These are phyloP conservation scores for Chlamydomonas eustigma DNA, from an alignment of 139 green algal genomes.

Conservation along the genomic window DNA sequence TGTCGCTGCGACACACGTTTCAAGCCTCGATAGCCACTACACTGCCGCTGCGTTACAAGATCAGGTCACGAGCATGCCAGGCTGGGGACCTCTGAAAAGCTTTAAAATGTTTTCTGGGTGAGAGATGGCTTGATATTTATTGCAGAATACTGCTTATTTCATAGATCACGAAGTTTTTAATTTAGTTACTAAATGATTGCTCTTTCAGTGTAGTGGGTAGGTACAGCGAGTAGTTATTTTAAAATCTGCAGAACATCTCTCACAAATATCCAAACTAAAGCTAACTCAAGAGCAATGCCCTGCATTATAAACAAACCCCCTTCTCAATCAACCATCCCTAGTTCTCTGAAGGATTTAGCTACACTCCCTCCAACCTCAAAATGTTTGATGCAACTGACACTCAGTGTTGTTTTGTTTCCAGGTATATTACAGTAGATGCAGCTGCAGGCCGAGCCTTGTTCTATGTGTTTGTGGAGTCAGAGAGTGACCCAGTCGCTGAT, in stretches of 20 bases:
- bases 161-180: not conserved
- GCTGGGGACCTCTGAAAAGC: not conserved
- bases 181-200: not conserved
- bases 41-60: not conserved
- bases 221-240: not conserved
- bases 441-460: slow-evolving; percentile 63
- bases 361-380: not conserved
- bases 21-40: not conserved
- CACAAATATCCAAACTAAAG: not conserved
- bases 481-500: slow-evolving; percentile 3
- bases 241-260: not conserved
- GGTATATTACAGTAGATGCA: slow-evolving; percentile 78
- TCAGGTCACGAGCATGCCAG: not conserved
- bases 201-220: no score
- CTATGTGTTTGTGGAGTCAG: slow-evolving; percentile 60
- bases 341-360: not conserved
- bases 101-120: slow-evolving; percentile 1
- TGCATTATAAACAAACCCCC: not conserved
- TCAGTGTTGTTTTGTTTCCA: no score
- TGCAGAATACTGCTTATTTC: not conserved
- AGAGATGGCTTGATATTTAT: no score
- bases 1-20: no score
- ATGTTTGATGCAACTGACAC: no score
- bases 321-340: not conserved
- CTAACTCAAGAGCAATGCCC: not conserved